Conservation (phyloP, 768 basidiomycete genomes). For the Tricholoma furcatifolium region DNA sequence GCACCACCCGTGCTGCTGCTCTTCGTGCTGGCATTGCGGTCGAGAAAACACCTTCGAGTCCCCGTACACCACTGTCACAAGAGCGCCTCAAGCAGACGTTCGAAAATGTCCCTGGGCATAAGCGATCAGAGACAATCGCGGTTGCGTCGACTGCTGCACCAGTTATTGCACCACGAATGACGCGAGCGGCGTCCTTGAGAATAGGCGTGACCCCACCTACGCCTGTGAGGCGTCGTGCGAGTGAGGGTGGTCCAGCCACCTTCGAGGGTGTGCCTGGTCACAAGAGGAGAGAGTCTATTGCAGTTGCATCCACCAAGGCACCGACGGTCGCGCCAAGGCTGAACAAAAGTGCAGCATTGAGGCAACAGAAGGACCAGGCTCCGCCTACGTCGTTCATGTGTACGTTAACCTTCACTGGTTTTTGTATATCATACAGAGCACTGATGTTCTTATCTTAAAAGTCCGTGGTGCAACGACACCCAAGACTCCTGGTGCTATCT, state of each 20-base stretch:
- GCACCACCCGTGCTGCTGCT: constrained; percentile 72
- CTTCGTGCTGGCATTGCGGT: constrained; percentile 62
- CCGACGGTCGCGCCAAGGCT: constrained; percentile 69
- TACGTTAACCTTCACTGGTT: constrained; percentile 33
- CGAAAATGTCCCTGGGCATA: constrained; percentile 80
- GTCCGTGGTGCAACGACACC: constrained; percentile 46
- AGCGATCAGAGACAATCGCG: constrained; percentile 60
- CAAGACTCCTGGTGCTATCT: constrained; percentile 38
- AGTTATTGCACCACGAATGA: constrained; percentile 69
- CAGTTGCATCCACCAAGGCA: constrained; percentile 64
- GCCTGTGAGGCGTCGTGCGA: constrained; percentile 37
- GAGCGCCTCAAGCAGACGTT: constrained; percentile 66
- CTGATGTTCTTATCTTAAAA: constrained; percentile 20
- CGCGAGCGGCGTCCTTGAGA: constrained; percentile 70
- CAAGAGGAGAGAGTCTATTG: constrained; percentile 73
- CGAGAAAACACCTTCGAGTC: constrained; percentile 40
- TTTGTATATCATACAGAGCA: neutral
- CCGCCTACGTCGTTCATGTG: constrained; percentile 72
- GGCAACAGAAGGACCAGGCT: constrained; percentile 57
- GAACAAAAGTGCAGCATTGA: constrained; percentile 77
- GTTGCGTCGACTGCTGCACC: constrained; percentile 80
- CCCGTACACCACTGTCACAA: constrained; percentile 56
- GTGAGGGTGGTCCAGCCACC: constrained; percentile 35
- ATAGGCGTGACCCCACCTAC: constrained; percentile 48
- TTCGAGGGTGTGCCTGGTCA: constrained; percentile 87